phyloP scores from a whole-genome alignment of 2,329 filamentous ascomycete genomes.

The Ceratocystis destructans region DNA sequence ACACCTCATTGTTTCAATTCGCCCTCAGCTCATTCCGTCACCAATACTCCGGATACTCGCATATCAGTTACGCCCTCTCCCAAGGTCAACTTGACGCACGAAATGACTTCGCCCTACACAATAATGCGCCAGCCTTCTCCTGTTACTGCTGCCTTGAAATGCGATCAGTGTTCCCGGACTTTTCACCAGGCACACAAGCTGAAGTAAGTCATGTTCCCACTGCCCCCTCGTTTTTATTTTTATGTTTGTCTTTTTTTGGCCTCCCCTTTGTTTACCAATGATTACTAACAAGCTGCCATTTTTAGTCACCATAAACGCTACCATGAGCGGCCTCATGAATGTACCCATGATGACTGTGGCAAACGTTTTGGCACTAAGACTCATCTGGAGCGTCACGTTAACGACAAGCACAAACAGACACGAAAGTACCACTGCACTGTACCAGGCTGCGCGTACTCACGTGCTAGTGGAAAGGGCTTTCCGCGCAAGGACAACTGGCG shows the following conservation, averaged over 20 bases:
- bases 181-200: slow-evolving; percentile 49
- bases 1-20: slow-evolving; percentile 28
- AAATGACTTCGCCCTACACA: slow-evolving; percentile 27
- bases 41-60: slow-evolving; percentile 36
- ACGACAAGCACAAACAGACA: slow-evolving; percentile 47
- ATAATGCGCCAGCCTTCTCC: slow-evolving; percentile 17
- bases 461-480: slow-evolving; percentile 42
- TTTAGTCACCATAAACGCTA: slow-evolving; percentile 46
- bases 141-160: slow-evolving; percentile 24
- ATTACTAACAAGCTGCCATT: slow-evolving; percentile 20
- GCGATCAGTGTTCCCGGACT: slow-evolving; percentile 32
- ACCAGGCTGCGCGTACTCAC: slow-evolving; percentile 42
- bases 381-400: slow-evolving; percentile 47
- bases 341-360: slow-evolving; percentile 38
- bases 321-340: slow-evolving; percentile 46
- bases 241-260: background rate
- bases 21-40: slow-evolving; percentile 27
- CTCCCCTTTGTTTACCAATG: slow-evolving; percentile 5
- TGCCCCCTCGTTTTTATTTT: background rate
- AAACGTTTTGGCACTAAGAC: slow-evolving; percentile 49
- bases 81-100: slow-evolving; percentile 27
- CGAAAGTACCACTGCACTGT: slow-evolving; percentile 46
- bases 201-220: slow-evolving; percentile 31
- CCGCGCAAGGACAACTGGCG: slow-evolving; percentile 51
- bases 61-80: slow-evolving; percentile 32